A percentile compares a stretch with the other conserved stretches of the same genome.
Evolutionary conservation across 306 rosid genomes (phyloP).

Genomic region (Neltuma alba): DNA sequence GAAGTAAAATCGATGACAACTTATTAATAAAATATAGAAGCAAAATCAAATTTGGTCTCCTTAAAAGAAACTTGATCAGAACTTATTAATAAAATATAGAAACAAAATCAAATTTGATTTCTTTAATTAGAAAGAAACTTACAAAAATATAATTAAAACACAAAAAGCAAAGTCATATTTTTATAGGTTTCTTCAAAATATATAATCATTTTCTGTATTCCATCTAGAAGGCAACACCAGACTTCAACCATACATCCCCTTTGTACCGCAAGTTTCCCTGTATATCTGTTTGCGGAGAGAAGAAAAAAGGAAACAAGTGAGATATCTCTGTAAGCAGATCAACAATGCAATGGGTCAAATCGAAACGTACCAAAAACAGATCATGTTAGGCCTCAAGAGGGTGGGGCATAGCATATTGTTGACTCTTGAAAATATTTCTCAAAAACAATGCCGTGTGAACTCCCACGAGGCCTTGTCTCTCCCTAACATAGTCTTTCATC

Average conservation of each 20-base stretch:
- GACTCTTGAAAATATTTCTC: not conserved
- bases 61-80: no score
- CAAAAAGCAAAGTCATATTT: no score
- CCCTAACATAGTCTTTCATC: not conserved
- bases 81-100: no score
- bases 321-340: not conserved
- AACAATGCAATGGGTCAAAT: not conserved
- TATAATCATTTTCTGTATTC: no score
- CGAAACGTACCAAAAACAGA: not conserved
- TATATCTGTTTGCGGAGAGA: not conserved
- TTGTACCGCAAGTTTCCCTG: not conserved
- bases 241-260: not conserved
- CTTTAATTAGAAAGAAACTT: no score
- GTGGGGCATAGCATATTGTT: not conserved
- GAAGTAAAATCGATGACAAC: no score
- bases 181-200: no score
- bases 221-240: not conserved
- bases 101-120: no score
- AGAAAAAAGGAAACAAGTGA: not conserved
- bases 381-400: not conserved
- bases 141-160: no score
- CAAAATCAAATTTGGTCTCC: no score
- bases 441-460: not conserved
- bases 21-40: no score
- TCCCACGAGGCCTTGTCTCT: not conserved